phyloP scores from a whole-genome alignment of 2,329 filamentous ascomycete genomes.

The Verticillium isaacii region DNA sequence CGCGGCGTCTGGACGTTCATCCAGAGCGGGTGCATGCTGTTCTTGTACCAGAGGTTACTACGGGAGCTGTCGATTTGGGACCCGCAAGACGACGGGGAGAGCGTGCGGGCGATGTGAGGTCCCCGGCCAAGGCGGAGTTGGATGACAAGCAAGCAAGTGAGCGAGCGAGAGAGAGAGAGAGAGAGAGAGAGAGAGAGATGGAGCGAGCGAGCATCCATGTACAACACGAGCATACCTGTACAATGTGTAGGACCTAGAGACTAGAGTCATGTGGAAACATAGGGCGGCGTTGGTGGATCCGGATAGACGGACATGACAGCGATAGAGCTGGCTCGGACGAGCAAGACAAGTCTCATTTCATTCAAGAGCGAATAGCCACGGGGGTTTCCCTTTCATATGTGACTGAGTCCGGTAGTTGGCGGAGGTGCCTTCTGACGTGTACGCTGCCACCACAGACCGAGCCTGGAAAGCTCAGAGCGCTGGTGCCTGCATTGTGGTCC shows the following conservation, averaged over 20 bases:
- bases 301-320: constrained; percentile 6
- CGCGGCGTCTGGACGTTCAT: constrained; percentile 95
- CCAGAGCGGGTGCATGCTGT: constrained; percentile 94
- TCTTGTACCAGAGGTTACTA: constrained; percentile 86
- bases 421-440: no score
- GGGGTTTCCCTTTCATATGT: neutral
- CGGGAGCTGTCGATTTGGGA: constrained; percentile 62
- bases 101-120: neutral
- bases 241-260: constrained; percentile 5
- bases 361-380: neutral
- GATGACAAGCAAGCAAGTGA: neutral
- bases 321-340: constrained; percentile 9
- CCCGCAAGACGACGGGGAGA: constrained; percentile 15
- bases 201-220: neutral
- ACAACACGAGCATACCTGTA: neutral
- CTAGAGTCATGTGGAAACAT: constrained; percentile 1
- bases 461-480: no score
- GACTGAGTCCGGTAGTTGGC: no score
- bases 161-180: neutral
- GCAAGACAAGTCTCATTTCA: constrained; percentile 13
- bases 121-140: neutral
- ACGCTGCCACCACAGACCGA: no score
- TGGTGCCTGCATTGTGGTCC: no score
- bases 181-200: neutral
- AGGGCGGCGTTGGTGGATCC: constrained; percentile 2